Base-by-base conservation (phyloP, 106 monocot species). In the Dendrobium nobile region DNA sequence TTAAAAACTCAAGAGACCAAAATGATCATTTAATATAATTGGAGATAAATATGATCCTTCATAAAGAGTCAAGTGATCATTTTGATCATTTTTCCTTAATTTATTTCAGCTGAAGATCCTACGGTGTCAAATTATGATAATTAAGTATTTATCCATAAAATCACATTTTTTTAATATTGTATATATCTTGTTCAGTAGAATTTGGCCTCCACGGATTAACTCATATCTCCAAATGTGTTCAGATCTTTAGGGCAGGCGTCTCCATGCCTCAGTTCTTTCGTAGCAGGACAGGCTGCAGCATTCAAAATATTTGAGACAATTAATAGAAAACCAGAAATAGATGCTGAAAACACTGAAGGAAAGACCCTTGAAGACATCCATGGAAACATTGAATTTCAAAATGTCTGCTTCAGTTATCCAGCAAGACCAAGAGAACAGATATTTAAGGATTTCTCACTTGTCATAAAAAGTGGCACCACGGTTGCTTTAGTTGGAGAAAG, bases 161-260 rank as follows among this genome's bases (percentile, higher is more conserved):
- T 13, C 51, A 51, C 15, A 10, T 15, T 15, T 51, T 51, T 51
- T 51, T 13, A 11, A 51, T 51, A 51, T 51, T 51, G 15, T 51
- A 13, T 51, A 15, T 13, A 51, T 51, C 51, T 51, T 51, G 45
- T 45, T 45, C 13, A 51, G 51, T 51, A 51, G 51, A 51, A 51
- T 51, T 51, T 51, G 51, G 51, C 1, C 10, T 51, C 51, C 61
- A 22, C 0, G 19, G 61, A 61, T 22, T 61, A 22, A 61, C 22
- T 61, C 22, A 22, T 61, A 22, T 22, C 51, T 15, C 51, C 3
- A 45, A 45, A 18, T 28, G 26, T 26, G 5, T 19, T 1, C 84
- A 89, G 89, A 77, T 84, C 84, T 33, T 72, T 90, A 64, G 89
- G 89, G 22, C 89, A 90, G 74, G 82, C 85, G 15, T 87, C 87